These are phyloP conservation scores for Themeda triandra DNA, from an alignment of 176 grass and related monocot species.

Conservation along the genomic window DNA sequence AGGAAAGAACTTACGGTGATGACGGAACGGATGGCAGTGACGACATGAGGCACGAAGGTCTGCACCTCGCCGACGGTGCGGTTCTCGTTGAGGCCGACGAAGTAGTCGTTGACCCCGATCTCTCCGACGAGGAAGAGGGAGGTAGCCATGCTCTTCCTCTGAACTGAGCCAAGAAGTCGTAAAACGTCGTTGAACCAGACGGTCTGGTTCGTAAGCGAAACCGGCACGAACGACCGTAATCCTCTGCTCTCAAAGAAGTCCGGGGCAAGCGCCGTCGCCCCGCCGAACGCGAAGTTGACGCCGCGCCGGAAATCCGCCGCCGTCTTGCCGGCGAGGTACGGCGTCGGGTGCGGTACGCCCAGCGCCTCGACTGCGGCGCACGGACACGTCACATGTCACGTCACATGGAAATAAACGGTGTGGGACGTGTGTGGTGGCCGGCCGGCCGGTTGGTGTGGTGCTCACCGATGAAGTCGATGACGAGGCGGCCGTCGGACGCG, in stretches of 20 bases:
- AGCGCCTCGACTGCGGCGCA: conserved; percentile 39
- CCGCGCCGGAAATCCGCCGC: conserved; percentile 48
- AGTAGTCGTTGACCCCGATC: conserved; percentile 80
- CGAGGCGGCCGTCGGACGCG: conserved; percentile 56
- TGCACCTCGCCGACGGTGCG: conserved; percentile 21
- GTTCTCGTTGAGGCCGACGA: conserved; percentile 37
- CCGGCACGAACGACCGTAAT: conserved; percentile 32
- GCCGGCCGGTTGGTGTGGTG: background rate
- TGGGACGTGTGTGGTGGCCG: too few relatives aligned
- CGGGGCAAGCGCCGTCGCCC: conserved; percentile 47
- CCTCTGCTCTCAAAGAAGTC: conserved; percentile 43
- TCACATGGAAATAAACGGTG: background rate
- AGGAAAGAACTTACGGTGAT: conserved; percentile 5
- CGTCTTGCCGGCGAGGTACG: conserved; percentile 53
- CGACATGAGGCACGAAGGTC: conserved; percentile 44
- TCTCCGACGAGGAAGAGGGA: conserved; percentile 47
- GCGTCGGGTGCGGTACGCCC: conserved; percentile 26
- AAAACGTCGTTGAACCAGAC: conserved; percentile 48
- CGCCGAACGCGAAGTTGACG: conserved; percentile 61
- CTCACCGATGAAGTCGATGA: conserved; percentile 70
- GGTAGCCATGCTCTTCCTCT: background rate
- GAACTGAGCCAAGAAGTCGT: conserved; percentile 12
- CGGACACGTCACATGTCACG: background rate
- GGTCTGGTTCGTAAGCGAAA: conserved; percentile 50
- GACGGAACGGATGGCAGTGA: conserved; percentile 37